A percentile compares a stretch with the other conserved stretches of the same genome.
Evolutionary conservation across 352 stramenopile species (phyloP).

Genomic region (Pythium volutum): DNA sequence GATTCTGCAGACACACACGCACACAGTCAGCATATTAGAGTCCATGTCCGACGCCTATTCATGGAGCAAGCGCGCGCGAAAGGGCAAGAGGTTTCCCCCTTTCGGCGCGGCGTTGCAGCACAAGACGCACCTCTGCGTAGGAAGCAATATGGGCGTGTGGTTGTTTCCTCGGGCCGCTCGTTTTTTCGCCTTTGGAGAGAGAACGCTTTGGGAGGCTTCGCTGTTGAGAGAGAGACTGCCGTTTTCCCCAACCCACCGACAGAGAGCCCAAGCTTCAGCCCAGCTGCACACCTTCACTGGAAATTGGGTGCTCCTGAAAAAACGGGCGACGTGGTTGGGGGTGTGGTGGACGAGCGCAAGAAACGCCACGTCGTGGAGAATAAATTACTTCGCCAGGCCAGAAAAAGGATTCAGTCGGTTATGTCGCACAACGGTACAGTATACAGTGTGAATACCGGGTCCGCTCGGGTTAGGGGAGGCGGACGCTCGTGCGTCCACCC

Average conservation of each 20-base stretch:
- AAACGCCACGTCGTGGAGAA: slow-evolving; percentile 19
- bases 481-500: slow-evolving; percentile 17
- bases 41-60: not conserved
- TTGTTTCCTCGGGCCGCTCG: slow-evolving; percentile 10
- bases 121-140: slow-evolving; percentile 19
- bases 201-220: not conserved
- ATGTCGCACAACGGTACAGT: slow-evolving; percentile 12
- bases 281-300: not conserved
- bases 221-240: slow-evolving; percentile 4
- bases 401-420: slow-evolving; percentile 5
- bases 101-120: not conserved
- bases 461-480: slow-evolving; percentile 27
- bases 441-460: not conserved
- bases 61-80: not conserved
- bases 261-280: not conserved
- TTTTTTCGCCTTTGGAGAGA: not conserved
- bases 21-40: slow-evolving; percentile 1
- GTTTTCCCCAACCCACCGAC: not conserved
- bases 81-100: not conserved
- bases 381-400: slow-evolving; percentile 17
- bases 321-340: not conserved
- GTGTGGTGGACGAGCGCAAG: slow-evolving; percentile 20
- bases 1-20: slow-evolving; percentile 5
- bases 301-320: slow-evolving; percentile 12
- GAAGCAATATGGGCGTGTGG: slow-evolving; percentile 16